Percentiles rank a stretch among this genome's conserved stretches.
Conservation (phyloP, 75 land plant species). For the Pseudotsuga menziesii region DNA sequence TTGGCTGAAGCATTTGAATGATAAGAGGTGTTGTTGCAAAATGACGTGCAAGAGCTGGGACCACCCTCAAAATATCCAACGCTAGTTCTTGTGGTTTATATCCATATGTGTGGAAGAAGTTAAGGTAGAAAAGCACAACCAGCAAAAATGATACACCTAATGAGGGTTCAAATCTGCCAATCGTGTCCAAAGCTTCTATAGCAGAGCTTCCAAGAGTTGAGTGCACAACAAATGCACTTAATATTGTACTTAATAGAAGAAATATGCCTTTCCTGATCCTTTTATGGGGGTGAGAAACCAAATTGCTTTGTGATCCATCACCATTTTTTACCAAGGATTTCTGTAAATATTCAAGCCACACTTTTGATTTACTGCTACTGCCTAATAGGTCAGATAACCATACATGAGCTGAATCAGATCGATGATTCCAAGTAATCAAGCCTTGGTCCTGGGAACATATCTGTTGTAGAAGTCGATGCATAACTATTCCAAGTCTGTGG, state of each 20-base stretch:
- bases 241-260: conserved; percentile 24
- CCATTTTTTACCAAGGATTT: background rate
- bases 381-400: conserved; percentile 2
- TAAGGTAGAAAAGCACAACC: conserved; percentile 46
- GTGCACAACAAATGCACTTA: conserved; percentile 23
- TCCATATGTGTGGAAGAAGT: conserved; percentile 22
- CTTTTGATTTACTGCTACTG: background rate
- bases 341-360: conserved; percentile 5
- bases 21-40: conserved; percentile 53
- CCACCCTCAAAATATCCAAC: conserved; percentile 46
- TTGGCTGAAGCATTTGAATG: conserved; percentile 55
- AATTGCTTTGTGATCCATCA: background rate
- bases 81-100: conserved; percentile 16
- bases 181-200: conserved; percentile 38
- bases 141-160: conserved; percentile 46
- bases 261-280: conserved; percentile 18
- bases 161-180: conserved; percentile 40
- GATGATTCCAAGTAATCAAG: conserved; percentile 6
- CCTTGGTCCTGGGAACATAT: conserved; percentile 35
- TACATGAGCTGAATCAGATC: background rate
- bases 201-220: conserved; percentile 28
- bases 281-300: background rate
- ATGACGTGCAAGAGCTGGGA: conserved; percentile 56
- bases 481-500: conserved; percentile 28
- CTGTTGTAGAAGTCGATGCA: conserved; percentile 35